Evolutionary conservation across 2,329 filamentous ascomycete genomes (phyloP).

Genomic region (Emmonsiellopsis sp.): DNA sequence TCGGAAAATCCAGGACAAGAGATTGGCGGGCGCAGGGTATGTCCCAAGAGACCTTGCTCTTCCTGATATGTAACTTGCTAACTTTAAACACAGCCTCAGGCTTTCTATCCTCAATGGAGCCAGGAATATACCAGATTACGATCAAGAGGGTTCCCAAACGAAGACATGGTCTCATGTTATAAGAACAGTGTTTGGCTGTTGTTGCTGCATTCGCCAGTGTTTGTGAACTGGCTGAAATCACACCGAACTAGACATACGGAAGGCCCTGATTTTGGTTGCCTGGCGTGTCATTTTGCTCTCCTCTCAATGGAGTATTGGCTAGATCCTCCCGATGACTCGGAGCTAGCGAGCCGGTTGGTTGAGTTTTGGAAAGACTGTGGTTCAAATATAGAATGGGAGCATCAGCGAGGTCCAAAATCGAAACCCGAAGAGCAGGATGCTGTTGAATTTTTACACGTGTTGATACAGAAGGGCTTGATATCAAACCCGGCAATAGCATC

Average conservation of each 20-base stretch:
- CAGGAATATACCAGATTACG: not conserved
- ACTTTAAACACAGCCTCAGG: too few relatives aligned
- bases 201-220: conserved; percentile 8
- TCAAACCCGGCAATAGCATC: not conserved
- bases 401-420: not conserved
- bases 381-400: conserved; percentile 1
- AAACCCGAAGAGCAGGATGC: conserved; percentile 6
- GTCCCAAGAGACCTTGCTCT: too few relatives aligned
- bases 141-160: conserved; percentile 8
- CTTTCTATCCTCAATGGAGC: conserved; percentile 6
- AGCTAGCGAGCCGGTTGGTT: not conserved
- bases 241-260: not conserved
- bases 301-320: conserved; percentile 7
- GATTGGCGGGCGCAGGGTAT: too few relatives aligned
- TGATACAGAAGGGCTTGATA: conserved; percentile 2
- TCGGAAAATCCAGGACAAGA: too few relatives aligned
- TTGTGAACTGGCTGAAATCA: conserved; percentile 8
- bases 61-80: too few relatives aligned
- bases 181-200: conserved; percentile 8
- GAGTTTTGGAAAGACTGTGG: not conserved
- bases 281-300: conserved; percentile 4
- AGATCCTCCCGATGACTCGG: not conserved
- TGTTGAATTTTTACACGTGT: conserved; percentile 5
- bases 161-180: conserved; percentile 7
- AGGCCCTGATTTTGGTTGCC: not conserved